Conservation (phyloP, 2,329 filamentous ascomycete genomes). For the Aspergillus sp. region DNA sequence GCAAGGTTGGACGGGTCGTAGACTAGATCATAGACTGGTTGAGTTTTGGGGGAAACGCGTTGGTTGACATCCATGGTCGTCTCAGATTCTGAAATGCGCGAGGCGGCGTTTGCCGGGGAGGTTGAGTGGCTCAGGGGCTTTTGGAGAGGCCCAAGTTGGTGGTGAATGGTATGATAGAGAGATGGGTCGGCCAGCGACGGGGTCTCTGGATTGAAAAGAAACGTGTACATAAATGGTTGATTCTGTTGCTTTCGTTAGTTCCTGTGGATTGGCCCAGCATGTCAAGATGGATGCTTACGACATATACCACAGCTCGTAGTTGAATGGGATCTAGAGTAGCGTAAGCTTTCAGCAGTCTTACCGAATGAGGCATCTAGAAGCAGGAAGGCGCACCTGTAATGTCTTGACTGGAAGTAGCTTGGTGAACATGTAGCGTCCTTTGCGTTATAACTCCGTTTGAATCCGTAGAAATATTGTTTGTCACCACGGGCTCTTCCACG, state of each 20-base stretch:
- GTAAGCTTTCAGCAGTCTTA: neutral
- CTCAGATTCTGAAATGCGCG: slow-evolving; percentile 34
- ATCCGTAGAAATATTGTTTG: slow-evolving; percentile 18
- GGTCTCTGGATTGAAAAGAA: slow-evolving; percentile 47
- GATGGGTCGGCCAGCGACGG: slow-evolving; percentile 40
- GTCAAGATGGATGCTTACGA: slow-evolving; percentile 28
- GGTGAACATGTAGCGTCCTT: slow-evolving; percentile 36
- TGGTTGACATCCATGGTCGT: slow-evolving; percentile 34
- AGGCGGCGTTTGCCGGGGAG: slow-evolving; percentile 40
- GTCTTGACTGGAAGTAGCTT: slow-evolving; percentile 18
- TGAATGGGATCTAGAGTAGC: slow-evolving; percentile 15
- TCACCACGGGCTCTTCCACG: slow-evolving; percentile 24
- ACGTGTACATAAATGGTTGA: slow-evolving; percentile 53
- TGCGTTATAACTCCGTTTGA: slow-evolving; percentile 32
- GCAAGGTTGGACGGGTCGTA: slow-evolving; percentile 60
- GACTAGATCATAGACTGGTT: slow-evolving; percentile 59
- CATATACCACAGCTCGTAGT: slow-evolving; percentile 43
- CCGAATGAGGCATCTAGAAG: no score
- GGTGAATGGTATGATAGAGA: slow-evolving; percentile 49
- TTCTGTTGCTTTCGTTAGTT: slow-evolving; percentile 28
- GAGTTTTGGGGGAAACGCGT: slow-evolving; percentile 28
- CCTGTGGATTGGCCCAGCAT: neutral
- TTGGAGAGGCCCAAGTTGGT: slow-evolving; percentile 49
- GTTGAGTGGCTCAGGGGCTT: slow-evolving; percentile 47
- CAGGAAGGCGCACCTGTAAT: slow-evolving; percentile 12